Conservation (phyloP, 1,284 basidiomycete genomes). For the Fistulinella staudtii region DNA sequence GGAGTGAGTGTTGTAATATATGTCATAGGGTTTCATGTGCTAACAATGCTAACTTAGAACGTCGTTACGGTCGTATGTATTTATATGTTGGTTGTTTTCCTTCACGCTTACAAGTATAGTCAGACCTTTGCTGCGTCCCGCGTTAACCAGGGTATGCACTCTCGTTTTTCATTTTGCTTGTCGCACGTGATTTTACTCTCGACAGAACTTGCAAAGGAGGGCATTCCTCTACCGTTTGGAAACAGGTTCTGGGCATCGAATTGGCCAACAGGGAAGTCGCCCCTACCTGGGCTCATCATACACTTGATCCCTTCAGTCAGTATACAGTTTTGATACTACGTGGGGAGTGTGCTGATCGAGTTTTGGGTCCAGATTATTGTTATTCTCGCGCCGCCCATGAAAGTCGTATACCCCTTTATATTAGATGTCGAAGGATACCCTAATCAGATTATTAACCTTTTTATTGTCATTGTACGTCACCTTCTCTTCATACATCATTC, state of each 20-base stretch:
- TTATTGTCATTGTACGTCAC: conserved; percentile 45
- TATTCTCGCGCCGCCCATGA: conserved; percentile 45
- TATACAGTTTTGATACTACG: background rate
- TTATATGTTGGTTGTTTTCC: background rate
- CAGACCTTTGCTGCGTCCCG: conserved; percentile 45
- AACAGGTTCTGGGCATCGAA: conserved; percentile 40
- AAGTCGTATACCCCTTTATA: conserved; percentile 49
- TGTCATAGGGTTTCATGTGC: background rate
- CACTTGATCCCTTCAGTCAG: conserved; percentile 35
- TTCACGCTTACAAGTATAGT: background rate
- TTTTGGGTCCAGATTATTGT: conserved; percentile 39
- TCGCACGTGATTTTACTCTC: conserved; percentile 1
- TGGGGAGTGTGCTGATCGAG: background rate
- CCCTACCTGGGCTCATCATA: conserved; percentile 38
- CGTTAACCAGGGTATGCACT: conserved; percentile 41
- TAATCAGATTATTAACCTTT: conserved; percentile 51
- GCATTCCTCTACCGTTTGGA: conserved; percentile 38
- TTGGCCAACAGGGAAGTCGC: conserved; percentile 37
- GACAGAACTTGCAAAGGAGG: conserved; percentile 42
- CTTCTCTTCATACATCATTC: no score
- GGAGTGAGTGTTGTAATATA: conserved; percentile 23
- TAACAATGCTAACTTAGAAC: conserved; percentile 28
- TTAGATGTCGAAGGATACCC: conserved; percentile 59
- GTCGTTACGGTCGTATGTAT: conserved; percentile 34
- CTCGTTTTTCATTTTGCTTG: no score